Conservation (phyloP, 352 stramenopile genomes). For the Pythium periplocum region DNA sequence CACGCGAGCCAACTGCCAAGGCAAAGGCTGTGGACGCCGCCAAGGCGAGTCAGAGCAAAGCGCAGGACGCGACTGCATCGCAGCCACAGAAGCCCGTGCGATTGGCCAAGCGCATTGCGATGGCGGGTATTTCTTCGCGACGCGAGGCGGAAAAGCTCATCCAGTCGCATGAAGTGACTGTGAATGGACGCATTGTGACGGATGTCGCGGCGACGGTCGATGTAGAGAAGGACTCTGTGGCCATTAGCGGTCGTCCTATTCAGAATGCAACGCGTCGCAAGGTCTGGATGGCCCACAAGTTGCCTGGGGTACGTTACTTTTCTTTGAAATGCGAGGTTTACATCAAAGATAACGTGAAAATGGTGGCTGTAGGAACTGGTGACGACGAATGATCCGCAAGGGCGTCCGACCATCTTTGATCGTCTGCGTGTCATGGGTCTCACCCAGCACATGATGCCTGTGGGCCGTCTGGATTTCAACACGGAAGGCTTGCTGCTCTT, state of each 20-base stretch:
- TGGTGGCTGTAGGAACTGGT: constrained; percentile 58
- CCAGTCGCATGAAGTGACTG: constrained; percentile 51
- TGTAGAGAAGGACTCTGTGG: constrained; percentile 39
- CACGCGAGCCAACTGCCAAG: constrained; percentile 11
- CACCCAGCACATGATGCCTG: constrained; percentile 82
- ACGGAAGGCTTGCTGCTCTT: constrained; percentile 91
- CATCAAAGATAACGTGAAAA: background rate
- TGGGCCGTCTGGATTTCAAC: constrained; percentile 91
- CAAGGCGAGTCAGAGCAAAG: background rate
- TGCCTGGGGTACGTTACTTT: constrained; percentile 55
- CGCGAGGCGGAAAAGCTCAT: constrained; percentile 84
- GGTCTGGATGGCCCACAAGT: constrained; percentile 87
- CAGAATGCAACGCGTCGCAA: constrained; percentile 33
- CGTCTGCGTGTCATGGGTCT: constrained; percentile 79
- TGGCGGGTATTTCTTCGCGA: constrained; percentile 75
- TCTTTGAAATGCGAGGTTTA: background rate
- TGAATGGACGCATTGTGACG: constrained; percentile 64
- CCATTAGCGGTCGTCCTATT: constrained; percentile 50
- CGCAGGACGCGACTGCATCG: too few relatives aligned
- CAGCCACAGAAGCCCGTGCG: constrained; percentile 27
- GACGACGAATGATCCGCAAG: constrained; percentile 69
- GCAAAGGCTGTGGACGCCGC: background rate
- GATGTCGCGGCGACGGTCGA: constrained; percentile 61
- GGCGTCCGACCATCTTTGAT: constrained; percentile 85
- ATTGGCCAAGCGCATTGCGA: constrained; percentile 81